Percentiles rank a stretch among this genome's conserved stretches.
Conservation (phyloP, 441 rosid genomes). For the Croton setiger region DNA sequence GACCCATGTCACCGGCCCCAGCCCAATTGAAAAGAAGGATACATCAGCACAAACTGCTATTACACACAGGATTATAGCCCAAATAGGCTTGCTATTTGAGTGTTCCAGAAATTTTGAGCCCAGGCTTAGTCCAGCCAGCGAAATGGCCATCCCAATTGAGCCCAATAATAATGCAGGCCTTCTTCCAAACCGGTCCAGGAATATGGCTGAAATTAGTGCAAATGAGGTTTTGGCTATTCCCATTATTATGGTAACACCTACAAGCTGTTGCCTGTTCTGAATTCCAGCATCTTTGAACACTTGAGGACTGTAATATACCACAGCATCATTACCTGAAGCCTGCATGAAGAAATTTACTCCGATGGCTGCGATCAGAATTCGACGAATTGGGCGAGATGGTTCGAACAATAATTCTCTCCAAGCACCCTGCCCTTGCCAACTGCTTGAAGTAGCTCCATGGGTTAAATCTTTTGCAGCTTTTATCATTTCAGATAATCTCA, state of each 20-base stretch:
- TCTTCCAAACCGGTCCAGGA: constrained; percentile 48
- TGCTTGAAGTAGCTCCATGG: constrained; percentile 19
- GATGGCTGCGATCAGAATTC: constrained; percentile 40
- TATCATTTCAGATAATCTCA: constrained; percentile 40
- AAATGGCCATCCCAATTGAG: constrained; percentile 47
- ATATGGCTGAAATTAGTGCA: constrained; percentile 39
- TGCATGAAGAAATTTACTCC: constrained; percentile 66
- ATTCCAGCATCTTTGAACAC: constrained; percentile 54
- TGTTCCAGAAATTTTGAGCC: constrained; percentile 44
- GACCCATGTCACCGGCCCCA: constrained; percentile 55
- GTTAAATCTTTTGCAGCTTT: constrained; percentile 17
- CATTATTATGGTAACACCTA: constrained; percentile 48
- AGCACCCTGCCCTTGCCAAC: constrained; percentile 42
- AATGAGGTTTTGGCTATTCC: constrained; percentile 48
- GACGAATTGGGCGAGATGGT: constrained; percentile 43
- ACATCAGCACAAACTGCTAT: constrained; percentile 41
- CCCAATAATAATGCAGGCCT: constrained; percentile 46
- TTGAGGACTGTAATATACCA: constrained; percentile 52
- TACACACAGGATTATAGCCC: constrained; percentile 37
- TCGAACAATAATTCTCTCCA: constrained; percentile 42
- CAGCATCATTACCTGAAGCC: constrained; percentile 64
- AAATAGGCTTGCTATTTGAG: constrained; percentile 24
- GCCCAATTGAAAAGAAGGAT: constrained; percentile 53
- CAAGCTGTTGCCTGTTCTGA: constrained; percentile 30
- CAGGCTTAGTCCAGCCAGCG: constrained; percentile 36